phyloP scores from a whole-genome alignment of 2,329 filamentous ascomycete genomes.

The Leptographium lundbergii region DNA sequence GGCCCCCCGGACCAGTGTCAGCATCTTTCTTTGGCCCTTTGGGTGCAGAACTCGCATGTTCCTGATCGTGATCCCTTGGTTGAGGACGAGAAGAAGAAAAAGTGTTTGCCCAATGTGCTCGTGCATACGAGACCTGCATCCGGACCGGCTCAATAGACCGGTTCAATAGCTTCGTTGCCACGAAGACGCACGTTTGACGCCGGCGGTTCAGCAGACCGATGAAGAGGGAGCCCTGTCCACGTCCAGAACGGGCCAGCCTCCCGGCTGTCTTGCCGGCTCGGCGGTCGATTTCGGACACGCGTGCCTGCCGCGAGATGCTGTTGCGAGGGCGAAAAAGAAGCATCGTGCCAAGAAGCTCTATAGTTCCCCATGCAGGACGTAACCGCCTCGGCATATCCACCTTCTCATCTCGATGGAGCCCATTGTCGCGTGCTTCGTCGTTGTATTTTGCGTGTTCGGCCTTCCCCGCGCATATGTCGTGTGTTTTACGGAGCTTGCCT shows the following conservation, averaged over 20 bases:
- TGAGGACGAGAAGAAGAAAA: not conserved
- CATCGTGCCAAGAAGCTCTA: not conserved
- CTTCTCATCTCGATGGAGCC: not conserved
- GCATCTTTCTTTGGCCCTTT: not conserved
- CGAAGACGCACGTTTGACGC: too few relatives aligned
- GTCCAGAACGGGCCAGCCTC: not conserved
- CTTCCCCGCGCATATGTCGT: not conserved
- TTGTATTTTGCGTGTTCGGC: not conserved
- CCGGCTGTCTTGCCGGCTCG: not conserved
- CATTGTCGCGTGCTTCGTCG: not conserved
- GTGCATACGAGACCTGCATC: too few relatives aligned
- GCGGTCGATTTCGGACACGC: not conserved
- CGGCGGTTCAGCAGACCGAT: not conserved
- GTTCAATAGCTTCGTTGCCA: too few relatives aligned
- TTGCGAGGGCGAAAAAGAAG: not conserved
- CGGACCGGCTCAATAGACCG: too few relatives aligned
- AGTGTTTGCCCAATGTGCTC: not conserved
- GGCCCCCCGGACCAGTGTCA: not conserved
- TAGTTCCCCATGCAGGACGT: not conserved
- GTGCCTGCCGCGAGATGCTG: not conserved
- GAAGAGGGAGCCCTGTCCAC: too few relatives aligned
- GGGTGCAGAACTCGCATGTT: not conserved
- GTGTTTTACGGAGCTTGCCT: not conserved
- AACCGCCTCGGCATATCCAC: not conserved
- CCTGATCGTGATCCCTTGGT: not conserved